Evolutionary conservation across 2,329 filamentous ascomycete genomes (phyloP), one percentile per base, ranked within the genome.

Genomic region (Cytospora piceicola): DNA sequence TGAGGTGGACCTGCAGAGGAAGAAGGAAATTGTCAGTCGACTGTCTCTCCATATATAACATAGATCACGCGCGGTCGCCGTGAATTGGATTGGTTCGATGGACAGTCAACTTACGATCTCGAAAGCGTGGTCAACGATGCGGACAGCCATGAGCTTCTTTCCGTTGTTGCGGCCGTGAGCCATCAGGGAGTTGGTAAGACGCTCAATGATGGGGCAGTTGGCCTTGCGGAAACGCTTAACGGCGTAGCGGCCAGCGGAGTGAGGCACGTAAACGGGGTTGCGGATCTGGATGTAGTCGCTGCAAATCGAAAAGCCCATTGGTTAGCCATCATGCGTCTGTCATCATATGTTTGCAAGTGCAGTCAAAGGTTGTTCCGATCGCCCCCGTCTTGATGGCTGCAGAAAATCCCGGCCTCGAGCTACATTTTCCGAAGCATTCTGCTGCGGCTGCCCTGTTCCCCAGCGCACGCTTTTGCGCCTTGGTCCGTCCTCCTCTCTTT

Each of bases 91-190:
- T 29, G 27, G 27, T 29, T n/a, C n/a, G n/a, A 64, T 7, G 34
- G n/a, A 14, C 20, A 58, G 54, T 64, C 56, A 30, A 59, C 75
- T 71, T 90, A 97, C 94, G 82, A 99, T 99, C 88, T 99, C 96
- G 85, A 99, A 99, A 77, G 94, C 84, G 88, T 99, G 95, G 75
- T 94, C 94, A 77, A 99, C 94, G 76, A 99, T 99, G 85, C 95
- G 93, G 82, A 98, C 94, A 80, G 95, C 96, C 94, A 96, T 97
- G 80, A 98, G 90, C 93, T 99, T 99, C 92, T 99, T 99, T 85
- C 95, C 95, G 92, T 97, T 99, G 92, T 99, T 99, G 85, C 95
- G 95, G 84, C 95, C 95, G 90, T 99, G 97, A 94, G 98, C 98
- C 96, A 99, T 99, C 82, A 99, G 90, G 69, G 95, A 98, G 92